Percentiles rank a stretch among this genome's conserved stretches.
phyloP scores from a whole-genome alignment of 768 basidiomycete genomes.

The Hericium coralloides region DNA sequence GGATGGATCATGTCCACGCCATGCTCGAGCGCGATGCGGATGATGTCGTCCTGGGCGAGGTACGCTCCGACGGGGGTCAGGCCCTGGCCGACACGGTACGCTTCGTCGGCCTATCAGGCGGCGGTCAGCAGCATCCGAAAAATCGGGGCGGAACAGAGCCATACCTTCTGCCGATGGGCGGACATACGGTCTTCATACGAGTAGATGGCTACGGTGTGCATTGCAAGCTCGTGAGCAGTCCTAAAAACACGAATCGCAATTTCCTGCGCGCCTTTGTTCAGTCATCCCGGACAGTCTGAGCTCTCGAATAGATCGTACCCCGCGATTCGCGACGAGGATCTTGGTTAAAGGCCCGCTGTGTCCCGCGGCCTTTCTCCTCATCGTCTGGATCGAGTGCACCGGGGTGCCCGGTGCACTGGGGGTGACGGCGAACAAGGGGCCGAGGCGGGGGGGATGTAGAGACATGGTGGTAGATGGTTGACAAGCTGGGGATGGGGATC shows the following conservation, averaged over 20 bases:
- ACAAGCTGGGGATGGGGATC: neutral
- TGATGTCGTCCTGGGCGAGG: slow-evolving; percentile 96
- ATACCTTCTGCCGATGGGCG: slow-evolving; percentile 94
- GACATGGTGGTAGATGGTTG: slow-evolving; percentile 10
- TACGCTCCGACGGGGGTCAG: slow-evolving; percentile 95
- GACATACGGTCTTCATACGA: slow-evolving; percentile 94
- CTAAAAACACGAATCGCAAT: slow-evolving; percentile 98
- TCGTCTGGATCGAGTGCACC: slow-evolving; percentile 84
- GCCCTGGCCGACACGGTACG: slow-evolving; percentile 96
- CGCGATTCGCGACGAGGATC: slow-evolving; percentile 87
- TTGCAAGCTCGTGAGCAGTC: slow-evolving; percentile 96
- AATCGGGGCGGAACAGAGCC: neutral
- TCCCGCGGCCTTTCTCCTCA: slow-evolving; percentile 87
- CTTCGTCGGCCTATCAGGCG: slow-evolving; percentile 78
- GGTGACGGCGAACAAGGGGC: slow-evolving; percentile 60
- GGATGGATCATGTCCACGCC: slow-evolving; percentile 99
- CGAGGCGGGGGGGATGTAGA: slow-evolving; percentile 66
- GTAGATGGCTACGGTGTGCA: slow-evolving; percentile 99
- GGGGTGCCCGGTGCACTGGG: slow-evolving; percentile 79
- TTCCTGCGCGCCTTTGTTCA: slow-evolving; percentile 46
- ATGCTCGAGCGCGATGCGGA: slow-evolving; percentile 92
- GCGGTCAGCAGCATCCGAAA: neutral
- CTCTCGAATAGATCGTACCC: slow-evolving; percentile 43
- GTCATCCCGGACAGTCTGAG: neutral
- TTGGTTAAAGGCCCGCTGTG: slow-evolving; percentile 85